These are phyloP conservation scores for Scheffersomyces parashehatae DNA, from an alignment of 1,139 yeast species.

Conservation along the genomic window DNA sequence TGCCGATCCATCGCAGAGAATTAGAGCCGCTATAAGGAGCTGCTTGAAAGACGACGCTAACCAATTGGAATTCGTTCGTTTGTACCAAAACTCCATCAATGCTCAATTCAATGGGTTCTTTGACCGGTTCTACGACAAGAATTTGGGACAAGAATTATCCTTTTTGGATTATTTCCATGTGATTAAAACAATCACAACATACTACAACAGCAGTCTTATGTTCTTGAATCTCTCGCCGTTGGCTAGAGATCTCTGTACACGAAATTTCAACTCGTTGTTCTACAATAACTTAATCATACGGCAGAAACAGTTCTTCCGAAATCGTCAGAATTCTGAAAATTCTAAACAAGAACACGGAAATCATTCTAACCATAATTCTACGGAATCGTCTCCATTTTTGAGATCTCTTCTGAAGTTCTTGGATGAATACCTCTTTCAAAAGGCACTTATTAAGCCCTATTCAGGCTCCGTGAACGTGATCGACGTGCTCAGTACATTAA, in stretches of 20 bases:
- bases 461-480: constrained; percentile 7
- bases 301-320: not conserved
- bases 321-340: not conserved
- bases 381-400: constrained; percentile 4
- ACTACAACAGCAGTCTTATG: constrained; percentile 17
- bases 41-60: constrained; percentile 37
- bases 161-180: constrained; percentile 12
- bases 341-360: not conserved
- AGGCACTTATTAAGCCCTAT: not conserved
- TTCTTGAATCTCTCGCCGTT: constrained; percentile 21
- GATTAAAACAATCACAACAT: constrained; percentile 14
- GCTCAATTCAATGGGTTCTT: constrained; percentile 10
- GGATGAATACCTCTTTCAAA: constrained; percentile 6
- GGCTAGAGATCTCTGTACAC: constrained; percentile 21
- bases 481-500: constrained; percentile 17
- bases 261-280: constrained; percentile 30
- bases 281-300: constrained; percentile 14
- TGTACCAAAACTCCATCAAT: constrained; percentile 37
- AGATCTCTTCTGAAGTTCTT: constrained; percentile 8
- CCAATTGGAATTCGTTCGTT: constrained; percentile 35
- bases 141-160: not conserved
- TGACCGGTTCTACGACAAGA: constrained; percentile 5
- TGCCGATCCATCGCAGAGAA: constrained; percentile 36
- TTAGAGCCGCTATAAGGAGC: constrained; percentile 38
- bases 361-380: not conserved